Evolutionary conservation across 1,284 basidiomycete genomes (phyloP).

Genomic region (Tilletia horrida): DNA sequence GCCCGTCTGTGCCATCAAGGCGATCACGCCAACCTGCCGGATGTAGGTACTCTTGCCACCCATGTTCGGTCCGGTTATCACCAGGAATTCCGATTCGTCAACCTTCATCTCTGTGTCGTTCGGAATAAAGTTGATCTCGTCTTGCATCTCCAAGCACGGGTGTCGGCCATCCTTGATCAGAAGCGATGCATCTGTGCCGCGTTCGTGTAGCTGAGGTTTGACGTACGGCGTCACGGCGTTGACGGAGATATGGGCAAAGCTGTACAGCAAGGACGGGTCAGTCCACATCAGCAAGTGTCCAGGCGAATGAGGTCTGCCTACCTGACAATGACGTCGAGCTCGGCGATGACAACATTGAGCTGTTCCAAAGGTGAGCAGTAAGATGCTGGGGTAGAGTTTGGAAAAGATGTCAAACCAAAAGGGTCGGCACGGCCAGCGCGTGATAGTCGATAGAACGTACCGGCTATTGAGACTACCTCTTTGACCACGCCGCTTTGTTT

Average conservation of each 20-base stretch:
- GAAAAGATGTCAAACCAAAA: too few species aligned
- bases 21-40: conserved; percentile 78
- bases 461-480: conserved; percentile 86
- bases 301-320: neutral
- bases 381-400: conserved; percentile 22
- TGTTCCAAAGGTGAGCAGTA: conserved; percentile 86
- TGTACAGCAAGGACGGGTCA: conserved; percentile 37
- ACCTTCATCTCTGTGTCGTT: conserved; percentile 84
- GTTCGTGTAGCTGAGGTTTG: conserved; percentile 63
- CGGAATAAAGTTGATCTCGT: conserved; percentile 89
- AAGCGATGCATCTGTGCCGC: conserved; percentile 33
- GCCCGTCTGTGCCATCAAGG: conserved; percentile 90
- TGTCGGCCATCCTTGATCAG: conserved; percentile 63
- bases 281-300: neutral
- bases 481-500: conserved; percentile 82
- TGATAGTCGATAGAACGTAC: conserved; percentile 1
- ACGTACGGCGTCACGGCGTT: conserved; percentile 83
- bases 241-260: conserved; percentile 84
- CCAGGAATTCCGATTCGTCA: conserved; percentile 78
- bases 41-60: conserved; percentile 48
- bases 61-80: conserved; percentile 65
- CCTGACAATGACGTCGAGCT: conserved; percentile 78
- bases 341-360: conserved; percentile 81
- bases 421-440: too few species aligned
- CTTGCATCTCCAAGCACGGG: conserved; percentile 93